phyloP scores from a whole-genome alignment of 179 eudicot genomes.

The Heliamphora pulchella region DNA sequence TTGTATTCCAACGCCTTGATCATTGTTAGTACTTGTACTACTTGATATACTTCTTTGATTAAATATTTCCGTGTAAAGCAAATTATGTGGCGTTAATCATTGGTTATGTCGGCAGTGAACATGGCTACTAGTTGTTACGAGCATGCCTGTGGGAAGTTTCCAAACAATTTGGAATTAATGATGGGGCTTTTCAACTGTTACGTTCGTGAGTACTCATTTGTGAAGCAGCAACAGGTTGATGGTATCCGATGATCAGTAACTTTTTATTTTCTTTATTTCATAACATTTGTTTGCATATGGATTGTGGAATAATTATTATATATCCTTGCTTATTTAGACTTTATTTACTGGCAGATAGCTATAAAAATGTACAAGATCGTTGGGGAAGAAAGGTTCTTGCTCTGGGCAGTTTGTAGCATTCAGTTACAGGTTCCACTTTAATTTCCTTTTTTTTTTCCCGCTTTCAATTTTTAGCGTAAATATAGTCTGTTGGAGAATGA shows the following conservation, averaged over 20 bases:
- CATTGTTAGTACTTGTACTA: slow-evolving; percentile 48
- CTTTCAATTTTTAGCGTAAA: neutral
- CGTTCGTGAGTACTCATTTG: slow-evolving; percentile 88
- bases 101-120: slow-evolving; percentile 53
- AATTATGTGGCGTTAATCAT: neutral
- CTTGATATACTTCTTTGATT: neutral
- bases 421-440: slow-evolving; percentile 64
- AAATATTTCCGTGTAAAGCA: neutral
- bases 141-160: slow-evolving; percentile 67
- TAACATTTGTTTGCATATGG: neutral
- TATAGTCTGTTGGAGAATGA: neutral
- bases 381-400: slow-evolving; percentile 90
- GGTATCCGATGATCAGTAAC: slow-evolving; percentile 9
- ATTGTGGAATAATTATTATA: neutral
- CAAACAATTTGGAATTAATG: slow-evolving; percentile 78
- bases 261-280: neutral
- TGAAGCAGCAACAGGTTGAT: slow-evolving; percentile 96
- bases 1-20: slow-evolving; percentile 87
- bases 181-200: slow-evolving; percentile 96
- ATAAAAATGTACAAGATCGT: slow-evolving; percentile 92
- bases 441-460: neutral
- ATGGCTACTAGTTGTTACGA: slow-evolving; percentile 93
- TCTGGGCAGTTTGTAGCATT: slow-evolving; percentile 97
- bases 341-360: slow-evolving; percentile 66
- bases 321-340: slow-evolving; percentile 9